These are phyloP conservation scores for Aspergillus puulaauensis DNA, from an alignment of 2,329 filamentous ascomycete genomes.

Conservation along the genomic window DNA sequence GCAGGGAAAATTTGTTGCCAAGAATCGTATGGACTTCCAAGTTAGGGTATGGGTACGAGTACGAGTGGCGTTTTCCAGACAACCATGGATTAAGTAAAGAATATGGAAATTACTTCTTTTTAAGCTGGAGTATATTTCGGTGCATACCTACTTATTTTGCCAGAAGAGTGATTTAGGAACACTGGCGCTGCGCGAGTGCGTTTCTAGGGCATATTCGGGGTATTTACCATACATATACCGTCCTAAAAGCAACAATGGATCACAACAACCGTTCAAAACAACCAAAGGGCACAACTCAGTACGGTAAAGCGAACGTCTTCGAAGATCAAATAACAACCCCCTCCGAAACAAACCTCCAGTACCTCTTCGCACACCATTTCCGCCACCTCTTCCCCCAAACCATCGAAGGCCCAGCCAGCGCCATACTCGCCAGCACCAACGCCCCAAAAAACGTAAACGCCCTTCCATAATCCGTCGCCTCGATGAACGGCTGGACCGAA, in stretches of 20 bases:
- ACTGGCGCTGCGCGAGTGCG: too few species aligned
- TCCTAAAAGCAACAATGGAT: too few species aligned
- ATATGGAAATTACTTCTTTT: too few species aligned
- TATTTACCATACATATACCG: too few species aligned
- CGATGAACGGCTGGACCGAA: slow-evolving; percentile 41
- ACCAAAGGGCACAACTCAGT: neutral
- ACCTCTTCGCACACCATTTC: slow-evolving; percentile 22
- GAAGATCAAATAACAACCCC: neutral
- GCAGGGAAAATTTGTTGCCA: neutral
- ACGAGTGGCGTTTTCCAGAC: neutral
- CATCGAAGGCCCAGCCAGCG: slow-evolving; percentile 29
- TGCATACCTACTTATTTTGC: too few species aligned
- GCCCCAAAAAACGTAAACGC: slow-evolving; percentile 38
- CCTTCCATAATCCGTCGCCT: slow-evolving; percentile 33
- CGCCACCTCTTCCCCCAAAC: slow-evolving; percentile 38
- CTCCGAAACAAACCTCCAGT: slow-evolving; percentile 28
- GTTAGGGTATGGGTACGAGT: neutral
- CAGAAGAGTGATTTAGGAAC: too few species aligned
- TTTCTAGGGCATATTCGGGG: too few species aligned
- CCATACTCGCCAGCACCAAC: slow-evolving; percentile 25
- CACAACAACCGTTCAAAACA: too few species aligned
- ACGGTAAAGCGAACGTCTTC: too few species aligned
- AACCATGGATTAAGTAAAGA: too few species aligned
- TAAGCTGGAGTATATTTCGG: too few species aligned
- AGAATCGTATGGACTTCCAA: neutral